These are phyloP conservation scores for Ramularia endophylla DNA, from an alignment of 2,329 filamentous ascomycete species.

Conservation along the genomic window DNA sequence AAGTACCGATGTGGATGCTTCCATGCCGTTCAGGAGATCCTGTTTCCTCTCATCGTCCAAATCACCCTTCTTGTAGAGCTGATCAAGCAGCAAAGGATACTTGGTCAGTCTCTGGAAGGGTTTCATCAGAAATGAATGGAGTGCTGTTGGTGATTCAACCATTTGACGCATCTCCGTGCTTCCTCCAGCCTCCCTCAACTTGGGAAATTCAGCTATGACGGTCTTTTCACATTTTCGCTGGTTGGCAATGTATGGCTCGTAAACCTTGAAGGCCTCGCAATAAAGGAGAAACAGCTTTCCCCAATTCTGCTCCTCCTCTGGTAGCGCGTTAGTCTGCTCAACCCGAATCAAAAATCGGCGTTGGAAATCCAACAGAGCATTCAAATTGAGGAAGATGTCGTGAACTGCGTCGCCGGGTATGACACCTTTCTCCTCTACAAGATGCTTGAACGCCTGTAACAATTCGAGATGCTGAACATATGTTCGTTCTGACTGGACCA, in stretches of 20 bases:
- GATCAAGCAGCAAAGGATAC: constrained; percentile 84
- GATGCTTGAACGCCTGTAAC: constrained; percentile 84
- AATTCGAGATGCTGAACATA: constrained; percentile 97
- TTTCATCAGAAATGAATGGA: constrained; percentile 91
- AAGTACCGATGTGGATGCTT: constrained; percentile 74
- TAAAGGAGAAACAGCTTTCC: constrained; percentile 83
- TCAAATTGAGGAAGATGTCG: constrained; percentile 94
- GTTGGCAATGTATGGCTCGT: constrained; percentile 96
- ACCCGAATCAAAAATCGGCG: constrained; percentile 91
- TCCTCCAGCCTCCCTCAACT: constrained; percentile 69
- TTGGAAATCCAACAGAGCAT: constrained; percentile 91
- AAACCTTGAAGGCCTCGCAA: constrained; percentile 83
- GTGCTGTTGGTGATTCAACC: constrained; percentile 76
- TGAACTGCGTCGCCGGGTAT: constrained; percentile 87
- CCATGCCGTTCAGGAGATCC: constrained; percentile 71
- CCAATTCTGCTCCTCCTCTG: constrained; percentile 77
- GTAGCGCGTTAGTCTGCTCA: constrained; percentile 86
- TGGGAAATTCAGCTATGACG: constrained; percentile 81
- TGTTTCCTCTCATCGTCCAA: constrained; percentile 62
- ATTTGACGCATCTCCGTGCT: constrained; percentile 59
- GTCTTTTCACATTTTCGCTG: constrained; percentile 83
- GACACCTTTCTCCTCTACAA: constrained; percentile 78
- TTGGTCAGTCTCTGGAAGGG: constrained; percentile 94
- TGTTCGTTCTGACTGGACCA: constrained; percentile 92
- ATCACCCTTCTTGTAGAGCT: constrained; percentile 77